Evolutionary conservation across 148 eudicot genomes (phyloP).

Genomic region (Camellia japonica): DNA sequence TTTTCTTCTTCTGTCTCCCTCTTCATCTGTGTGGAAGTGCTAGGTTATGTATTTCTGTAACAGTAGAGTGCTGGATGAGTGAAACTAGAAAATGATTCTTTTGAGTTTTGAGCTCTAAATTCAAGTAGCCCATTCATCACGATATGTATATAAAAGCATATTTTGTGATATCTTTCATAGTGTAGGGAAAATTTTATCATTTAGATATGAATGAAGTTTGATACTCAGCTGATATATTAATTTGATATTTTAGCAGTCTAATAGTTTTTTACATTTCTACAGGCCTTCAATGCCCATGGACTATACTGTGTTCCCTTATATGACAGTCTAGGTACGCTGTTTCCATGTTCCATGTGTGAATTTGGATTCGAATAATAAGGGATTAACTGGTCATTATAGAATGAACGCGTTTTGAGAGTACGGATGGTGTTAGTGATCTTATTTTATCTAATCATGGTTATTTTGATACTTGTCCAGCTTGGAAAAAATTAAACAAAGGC

Average conservation of each 20-base stretch:
- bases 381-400: background rate
- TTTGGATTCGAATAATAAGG: background rate
- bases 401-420: background rate
- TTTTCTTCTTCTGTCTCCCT: background rate
- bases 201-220: background rate
- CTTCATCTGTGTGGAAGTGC: background rate
- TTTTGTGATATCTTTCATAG: background rate
- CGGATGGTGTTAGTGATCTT: background rate
- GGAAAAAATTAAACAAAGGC: background rate
- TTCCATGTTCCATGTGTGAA: background rate
- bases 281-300: slow-evolving; percentile 99
- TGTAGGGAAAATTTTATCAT: background rate
- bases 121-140: background rate
- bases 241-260: background rate
- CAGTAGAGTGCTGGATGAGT: background rate
- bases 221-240: background rate
- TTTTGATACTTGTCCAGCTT: background rate
- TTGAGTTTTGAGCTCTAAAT: background rate
- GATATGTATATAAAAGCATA: background rate
- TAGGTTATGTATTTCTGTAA: background rate
- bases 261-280: slow-evolving; percentile 20
- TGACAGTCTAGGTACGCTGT: slow-evolving; percentile 76
- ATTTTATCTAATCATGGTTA: background rate
- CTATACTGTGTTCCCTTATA: slow-evolving; percentile 89
- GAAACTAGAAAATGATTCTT: background rate